Conservation (phyloP, 1,284 basidiomycete genomes). For the Sanguinoderma infundibulare region DNA sequence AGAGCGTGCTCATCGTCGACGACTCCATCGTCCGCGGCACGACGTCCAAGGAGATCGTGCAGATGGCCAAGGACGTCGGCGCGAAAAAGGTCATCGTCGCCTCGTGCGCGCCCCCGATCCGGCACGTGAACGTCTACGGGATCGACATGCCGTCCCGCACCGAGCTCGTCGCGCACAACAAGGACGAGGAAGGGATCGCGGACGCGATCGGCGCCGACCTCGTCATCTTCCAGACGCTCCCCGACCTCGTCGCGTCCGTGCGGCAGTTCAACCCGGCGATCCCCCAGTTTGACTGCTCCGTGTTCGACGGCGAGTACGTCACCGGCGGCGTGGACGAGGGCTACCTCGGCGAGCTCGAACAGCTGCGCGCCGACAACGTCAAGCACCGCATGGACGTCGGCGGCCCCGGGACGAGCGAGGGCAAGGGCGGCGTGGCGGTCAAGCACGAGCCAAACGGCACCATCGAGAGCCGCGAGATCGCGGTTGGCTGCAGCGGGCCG, state of each 20-base stretch:
- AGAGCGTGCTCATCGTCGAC: slow-evolving; percentile 96
- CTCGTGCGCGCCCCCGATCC: slow-evolving; percentile 95
- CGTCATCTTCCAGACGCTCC: slow-evolving; percentile 96
- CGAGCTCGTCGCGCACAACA: slow-evolving; percentile 92
- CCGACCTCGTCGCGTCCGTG: slow-evolving; percentile 89
- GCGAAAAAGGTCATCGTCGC: slow-evolving; percentile 98
- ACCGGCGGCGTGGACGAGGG: slow-evolving; percentile 93
- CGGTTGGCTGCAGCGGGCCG: slow-evolving; percentile 40
- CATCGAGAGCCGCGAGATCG: slow-evolving; percentile 35
- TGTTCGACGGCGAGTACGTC: slow-evolving; percentile 97
- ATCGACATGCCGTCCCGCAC: slow-evolving; percentile 98
- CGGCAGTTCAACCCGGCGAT: slow-evolving; percentile 86
- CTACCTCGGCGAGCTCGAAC: slow-evolving; percentile 83
- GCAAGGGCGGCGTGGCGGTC: slow-evolving; percentile 42
- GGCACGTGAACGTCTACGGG: slow-evolving; percentile 96
- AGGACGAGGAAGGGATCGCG: slow-evolving; percentile 81
- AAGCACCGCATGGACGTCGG: slow-evolving; percentile 51
- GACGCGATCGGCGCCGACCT: slow-evolving; percentile 92
- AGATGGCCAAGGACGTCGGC: slow-evolving; percentile 99
- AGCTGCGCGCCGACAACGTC: slow-evolving; percentile 83
- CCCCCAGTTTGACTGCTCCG: slow-evolving; percentile 91
- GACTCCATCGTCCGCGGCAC: slow-evolving; percentile 99
- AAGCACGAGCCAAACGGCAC: slow-evolving; percentile 12
- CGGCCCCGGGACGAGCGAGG: slow-evolving; percentile 40
- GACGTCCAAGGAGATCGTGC: slow-evolving; percentile 98